phyloP scores from a whole-genome alignment of 768 basidiomycete genomes.

The Boletus insuetus region DNA sequence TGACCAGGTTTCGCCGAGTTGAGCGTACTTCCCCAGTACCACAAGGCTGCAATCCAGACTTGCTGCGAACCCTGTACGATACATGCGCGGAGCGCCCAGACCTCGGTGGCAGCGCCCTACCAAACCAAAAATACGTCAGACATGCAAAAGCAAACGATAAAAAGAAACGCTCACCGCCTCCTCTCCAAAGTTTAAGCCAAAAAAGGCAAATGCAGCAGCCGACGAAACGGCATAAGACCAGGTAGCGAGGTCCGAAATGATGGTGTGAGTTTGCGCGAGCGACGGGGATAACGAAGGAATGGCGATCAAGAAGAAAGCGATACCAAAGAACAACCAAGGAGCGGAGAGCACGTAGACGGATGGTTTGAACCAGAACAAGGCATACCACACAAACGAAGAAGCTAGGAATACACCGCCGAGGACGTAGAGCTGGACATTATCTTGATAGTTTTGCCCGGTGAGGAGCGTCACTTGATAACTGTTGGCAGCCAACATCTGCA shows the following conservation, averaged over 20 bases:
- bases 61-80: conserved; percentile 94
- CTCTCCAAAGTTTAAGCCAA: conserved; percentile 95
- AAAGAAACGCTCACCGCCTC: conserved; percentile 65
- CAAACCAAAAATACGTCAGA: conserved; percentile 5
- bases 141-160: background rate
- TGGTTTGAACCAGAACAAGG: conserved; percentile 82
- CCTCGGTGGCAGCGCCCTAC: conserved; percentile 89
- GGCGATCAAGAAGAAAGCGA: conserved; percentile 90
- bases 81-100: conserved; percentile 90
- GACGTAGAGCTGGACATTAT: conserved; percentile 81
- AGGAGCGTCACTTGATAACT: conserved; percentile 94
- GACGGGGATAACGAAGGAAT: conserved; percentile 70
- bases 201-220: conserved; percentile 91
- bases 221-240: conserved; percentile 92
- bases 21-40: conserved; percentile 92
- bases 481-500: conserved; percentile 80
- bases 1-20: conserved; percentile 51
- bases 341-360: conserved; percentile 82
- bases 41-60: conserved; percentile 91
- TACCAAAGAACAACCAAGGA: conserved; percentile 89
- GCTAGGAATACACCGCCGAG: conserved; percentile 87
- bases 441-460: conserved; percentile 82
- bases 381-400: conserved; percentile 86
- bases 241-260: conserved; percentile 73
- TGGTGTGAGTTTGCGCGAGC: conserved; percentile 60